Conservation (phyloP, 2,329 filamentous ascomycete genomes). For the Dothistroma pini region DNA sequence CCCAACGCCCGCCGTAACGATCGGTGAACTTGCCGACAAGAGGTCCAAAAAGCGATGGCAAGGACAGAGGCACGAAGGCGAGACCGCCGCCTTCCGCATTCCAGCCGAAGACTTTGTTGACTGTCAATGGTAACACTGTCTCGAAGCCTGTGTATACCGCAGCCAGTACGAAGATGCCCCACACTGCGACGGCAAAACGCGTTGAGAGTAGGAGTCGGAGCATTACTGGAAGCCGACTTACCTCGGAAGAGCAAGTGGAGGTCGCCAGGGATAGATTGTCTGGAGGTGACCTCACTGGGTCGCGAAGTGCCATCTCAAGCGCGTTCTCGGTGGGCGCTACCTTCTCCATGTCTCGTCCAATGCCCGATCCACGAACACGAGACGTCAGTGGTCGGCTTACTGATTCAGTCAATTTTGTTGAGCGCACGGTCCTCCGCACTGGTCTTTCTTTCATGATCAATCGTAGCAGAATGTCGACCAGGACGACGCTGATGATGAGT, state of each 20-base stretch:
- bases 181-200: constrained; percentile 22
- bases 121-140: constrained; percentile 18
- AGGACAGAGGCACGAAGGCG: constrained; percentile 22
- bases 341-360: neutral
- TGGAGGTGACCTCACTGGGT: neutral
- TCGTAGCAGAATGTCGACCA: constrained; percentile 18
- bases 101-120: constrained; percentile 21
- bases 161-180: constrained; percentile 23
- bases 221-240: constrained; percentile 13
- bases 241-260: neutral
- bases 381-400: neutral
- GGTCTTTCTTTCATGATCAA: constrained; percentile 18
- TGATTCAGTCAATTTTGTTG: neutral
- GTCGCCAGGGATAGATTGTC: neutral
- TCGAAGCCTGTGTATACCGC: constrained; percentile 19
- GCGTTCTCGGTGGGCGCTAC: neutral
- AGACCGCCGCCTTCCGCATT: constrained; percentile 17
- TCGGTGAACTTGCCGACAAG: constrained; percentile 21
- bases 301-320: neutral
- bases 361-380: neutral
- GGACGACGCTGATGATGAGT: constrained; percentile 16
- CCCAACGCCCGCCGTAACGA: constrained; percentile 21
- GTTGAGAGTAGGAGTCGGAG: constrained; percentile 17
- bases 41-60: constrained; percentile 23
- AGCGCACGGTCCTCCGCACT: neutral